Evolutionary conservation across 2,329 filamentous ascomycete genomes (phyloP), one percentile per base, ranked within the genome.

Genomic region (Thermothelomyces thermophilus): DNA sequence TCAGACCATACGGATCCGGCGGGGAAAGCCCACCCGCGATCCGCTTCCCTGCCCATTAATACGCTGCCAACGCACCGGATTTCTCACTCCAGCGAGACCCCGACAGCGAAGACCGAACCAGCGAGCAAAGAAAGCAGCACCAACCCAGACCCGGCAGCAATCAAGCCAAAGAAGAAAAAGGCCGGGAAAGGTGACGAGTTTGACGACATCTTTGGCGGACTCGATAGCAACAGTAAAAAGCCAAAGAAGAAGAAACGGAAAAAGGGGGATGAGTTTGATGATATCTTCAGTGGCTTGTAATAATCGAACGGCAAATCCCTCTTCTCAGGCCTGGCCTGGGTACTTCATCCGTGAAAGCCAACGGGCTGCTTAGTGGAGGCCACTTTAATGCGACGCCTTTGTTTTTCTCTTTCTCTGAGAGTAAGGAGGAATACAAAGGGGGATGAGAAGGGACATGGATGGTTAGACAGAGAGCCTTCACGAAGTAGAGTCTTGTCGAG

Each of bases 11-110:
- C 13, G 13, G n/a, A 13, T 14, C 9, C 19, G 30, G 19, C 28
- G 28, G 20, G 8, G 17, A 17, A 22, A 39, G 11, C 34, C 16
- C 47, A 34, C 19, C 36, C 45, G 16, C 37, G 36, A 11, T 34
- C 46, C 19, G 35, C 35, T 16, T 48, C 46, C 37, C 37, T 48
- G n/a, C 46, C 46, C 22, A 37, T 26, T 37, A 78, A 36, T 76
- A 55, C 17, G 11, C 19, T n/a, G 14, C 9, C 33, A 41, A 46
- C 22, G 6, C 41, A 11, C 24, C 40, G 19, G 33, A 22, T 35
- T 19, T 11, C 24, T 9, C 24, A 5, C 9, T 5, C 45, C 24
- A 17, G 2, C 34, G 28, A 42, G 14, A 37, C 40, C 20, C 17
- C 20, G 16, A 5, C 24, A 30, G 11, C 45, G 11, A 16, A 17